Base-by-base conservation (phyloP, 805 yeast genomes). In the Yamadazyma phyllophila region DNA sequence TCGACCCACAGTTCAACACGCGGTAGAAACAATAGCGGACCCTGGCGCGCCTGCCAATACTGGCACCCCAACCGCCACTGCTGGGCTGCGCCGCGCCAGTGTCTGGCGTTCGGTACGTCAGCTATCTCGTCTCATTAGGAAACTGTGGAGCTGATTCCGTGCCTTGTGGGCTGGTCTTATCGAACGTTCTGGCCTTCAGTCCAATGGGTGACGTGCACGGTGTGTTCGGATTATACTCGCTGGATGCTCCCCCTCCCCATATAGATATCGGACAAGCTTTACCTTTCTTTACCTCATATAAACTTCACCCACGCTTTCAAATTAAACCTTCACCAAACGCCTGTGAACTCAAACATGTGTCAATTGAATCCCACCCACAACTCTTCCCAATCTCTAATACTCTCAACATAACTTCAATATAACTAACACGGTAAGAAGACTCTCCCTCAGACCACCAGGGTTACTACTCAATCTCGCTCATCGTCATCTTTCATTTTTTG, bases 141-240 rank as follows among this genome's bases (percentile, higher is more conserved):
- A 38, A 38, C 41, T 38, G 41, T 38, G 39, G 39, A 36, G 14
- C 8, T 36, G 39, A 8, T 36, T 36, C 24, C n/a, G 13, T 5
- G 13, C 31, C 13, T 29, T 11, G 31, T 29, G 24, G 24, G 6
- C 7, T 29, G 31, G 31, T 7, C 29, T 26, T 26, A 26, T 26
- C 29, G 29, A 20, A 6, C 6, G 24, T 20, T 20, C 24, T 20
- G 6, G 24, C 24, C 24, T 4, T 6, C 6, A 20, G 24, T 20
- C 24, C 24, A 20, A 20, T 20, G 24, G 24, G 24, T 6, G 24
- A 20, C 24, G 24, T 20, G 24, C 24, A 20, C 6, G 24, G 3
- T 20, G 24, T 20, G 32, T 29, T 29, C 32, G 32, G 32, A 4
- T 20, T 20, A 20, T 20, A n/a, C n/a, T n/a, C n/a, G n/a, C n/a